Evolutionary conservation across 495 filamentous ascomycete species (phyloP).

Genomic region (Penicillium macrosclerotiorum): DNA sequence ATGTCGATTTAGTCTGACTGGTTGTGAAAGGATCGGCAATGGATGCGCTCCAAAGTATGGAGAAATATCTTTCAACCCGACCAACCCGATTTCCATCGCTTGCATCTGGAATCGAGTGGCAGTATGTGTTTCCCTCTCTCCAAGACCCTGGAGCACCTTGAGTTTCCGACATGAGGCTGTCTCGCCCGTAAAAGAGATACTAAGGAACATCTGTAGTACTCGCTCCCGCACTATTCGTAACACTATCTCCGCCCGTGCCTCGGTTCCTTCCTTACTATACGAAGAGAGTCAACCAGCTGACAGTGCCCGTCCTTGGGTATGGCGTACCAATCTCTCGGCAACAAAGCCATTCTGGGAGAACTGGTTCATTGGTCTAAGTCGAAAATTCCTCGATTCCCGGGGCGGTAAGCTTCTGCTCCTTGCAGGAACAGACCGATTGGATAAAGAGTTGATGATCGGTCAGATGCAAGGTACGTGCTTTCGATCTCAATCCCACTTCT

Average conservation of each 20-base stretch:
- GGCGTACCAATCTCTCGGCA: constrained; percentile 79
- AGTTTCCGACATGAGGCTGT: too few relatives aligned
- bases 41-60: constrained; percentile 94
- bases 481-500: background rate
- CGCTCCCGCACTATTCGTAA: constrained; percentile 88
- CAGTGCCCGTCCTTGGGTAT: constrained; percentile 58
- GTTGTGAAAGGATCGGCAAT: constrained; percentile 61
- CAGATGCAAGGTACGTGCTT: constrained; percentile 85
- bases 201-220: constrained; percentile 42
- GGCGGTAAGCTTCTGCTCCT: constrained; percentile 90
- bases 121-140: constrained; percentile 47
- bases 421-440: constrained; percentile 89
- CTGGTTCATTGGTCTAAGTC: constrained; percentile 87
- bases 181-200: too few relatives aligned
- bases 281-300: constrained; percentile 40
- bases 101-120: constrained; percentile 86
- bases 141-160: background rate
- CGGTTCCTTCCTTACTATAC: constrained; percentile 78
- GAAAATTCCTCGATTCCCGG: constrained; percentile 78
- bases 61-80: constrained; percentile 81
- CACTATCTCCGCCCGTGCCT: constrained; percentile 71
- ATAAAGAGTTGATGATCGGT: constrained; percentile 93
- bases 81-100: constrained; percentile 74
- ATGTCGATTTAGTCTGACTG: background rate
- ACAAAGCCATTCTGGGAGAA: constrained; percentile 92